phyloP scores from a whole-genome alignment of 2,329 filamentous ascomycete genomes.

The Didymella keratinophila region DNA sequence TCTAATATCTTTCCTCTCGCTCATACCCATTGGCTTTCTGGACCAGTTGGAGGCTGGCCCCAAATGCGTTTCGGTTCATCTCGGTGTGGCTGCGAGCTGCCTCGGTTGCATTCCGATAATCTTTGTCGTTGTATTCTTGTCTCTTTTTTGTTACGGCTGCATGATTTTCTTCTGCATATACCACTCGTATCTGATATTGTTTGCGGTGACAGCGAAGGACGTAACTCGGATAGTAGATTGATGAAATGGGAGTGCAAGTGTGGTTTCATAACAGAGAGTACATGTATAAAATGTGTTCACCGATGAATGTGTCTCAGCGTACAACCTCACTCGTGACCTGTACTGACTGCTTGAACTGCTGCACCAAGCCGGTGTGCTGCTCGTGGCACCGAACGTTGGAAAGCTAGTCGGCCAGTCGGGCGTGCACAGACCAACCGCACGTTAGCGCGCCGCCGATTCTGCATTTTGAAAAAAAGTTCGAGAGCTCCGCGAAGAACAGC shows the following conservation, averaged over 20 bases:
- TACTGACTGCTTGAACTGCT: slow-evolving; percentile 1
- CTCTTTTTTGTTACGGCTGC: slow-evolving; percentile 28
- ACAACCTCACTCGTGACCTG: slow-evolving; percentile 4
- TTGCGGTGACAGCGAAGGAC: slow-evolving; percentile 30
- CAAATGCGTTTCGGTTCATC: slow-evolving; percentile 41
- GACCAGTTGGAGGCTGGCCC: slow-evolving; percentile 51
- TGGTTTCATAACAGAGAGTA: slow-evolving; percentile 33
- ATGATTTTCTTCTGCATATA: slow-evolving; percentile 47
- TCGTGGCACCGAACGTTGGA: neutral
- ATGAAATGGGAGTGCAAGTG: slow-evolving; percentile 28
- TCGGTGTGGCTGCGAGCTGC: slow-evolving; percentile 34
- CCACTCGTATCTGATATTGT: slow-evolving; percentile 45
- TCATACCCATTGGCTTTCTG: slow-evolving; percentile 49
- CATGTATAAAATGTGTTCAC: slow-evolving; percentile 35
- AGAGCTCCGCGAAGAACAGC: slow-evolving; percentile 27
- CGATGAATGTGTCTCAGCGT: neutral
- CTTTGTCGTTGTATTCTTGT: slow-evolving; percentile 30
- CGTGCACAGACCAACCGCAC: neutral
- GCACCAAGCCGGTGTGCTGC: slow-evolving; percentile 6
- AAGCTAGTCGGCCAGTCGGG: neutral
- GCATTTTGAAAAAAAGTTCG: slow-evolving; percentile 29
- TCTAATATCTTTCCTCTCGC: slow-evolving; percentile 49
- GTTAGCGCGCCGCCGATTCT: slow-evolving; percentile 14
- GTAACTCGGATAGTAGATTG: slow-evolving; percentile 32
- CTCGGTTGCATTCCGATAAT: slow-evolving; percentile 39